Conservation (phyloP, 2,329 filamentous ascomycete species). For the Fusarium sarcochroum region DNA sequence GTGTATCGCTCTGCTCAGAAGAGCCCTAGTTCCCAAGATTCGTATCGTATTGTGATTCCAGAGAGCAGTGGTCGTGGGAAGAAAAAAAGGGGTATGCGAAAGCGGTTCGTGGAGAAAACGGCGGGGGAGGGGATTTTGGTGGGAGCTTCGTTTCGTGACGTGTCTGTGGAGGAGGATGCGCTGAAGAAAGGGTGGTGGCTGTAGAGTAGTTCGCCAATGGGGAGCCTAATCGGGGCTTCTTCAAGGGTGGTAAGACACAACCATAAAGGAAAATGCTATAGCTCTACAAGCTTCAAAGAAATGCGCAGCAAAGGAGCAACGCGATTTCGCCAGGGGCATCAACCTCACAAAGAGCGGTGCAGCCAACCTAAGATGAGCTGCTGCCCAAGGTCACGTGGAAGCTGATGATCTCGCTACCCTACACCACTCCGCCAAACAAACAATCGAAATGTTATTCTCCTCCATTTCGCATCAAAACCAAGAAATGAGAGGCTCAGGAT, state of each 20-base stretch:
- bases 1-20: slow-evolving; percentile 36
- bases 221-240: not conserved
- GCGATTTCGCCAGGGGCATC: slow-evolving; percentile 39
- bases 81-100: slow-evolving; percentile 18
- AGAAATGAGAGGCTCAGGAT: not conserved
- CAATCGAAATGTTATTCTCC: not conserved
- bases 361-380: slow-evolving; percentile 19
- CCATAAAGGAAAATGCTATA: slow-evolving; percentile 33
- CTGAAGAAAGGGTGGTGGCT: slow-evolving; percentile 19
- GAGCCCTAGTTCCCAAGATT: slow-evolving; percentile 20
- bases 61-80: not conserved
- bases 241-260: slow-evolving; percentile 22
- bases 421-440: not conserved
- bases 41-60: slow-evolving; percentile 3
- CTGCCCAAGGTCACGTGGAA: slow-evolving; percentile 29
- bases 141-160: slow-evolving; percentile 43
- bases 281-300: slow-evolving; percentile 22
- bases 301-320: slow-evolving; percentile 32
- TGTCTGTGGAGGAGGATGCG: slow-evolving; percentile 41
- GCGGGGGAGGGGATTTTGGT: slow-evolving; percentile 44
- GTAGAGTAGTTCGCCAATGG: slow-evolving; percentile 20
- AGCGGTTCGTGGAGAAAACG: slow-evolving; percentile 40
- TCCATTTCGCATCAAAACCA: not conserved
- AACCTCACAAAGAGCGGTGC: slow-evolving; percentile 40
- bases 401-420: slow-evolving; percentile 1